Evolutionary conservation across 1,284 basidiomycete genomes (phyloP).

Genomic region (Microbotryomycetes sp.): DNA sequence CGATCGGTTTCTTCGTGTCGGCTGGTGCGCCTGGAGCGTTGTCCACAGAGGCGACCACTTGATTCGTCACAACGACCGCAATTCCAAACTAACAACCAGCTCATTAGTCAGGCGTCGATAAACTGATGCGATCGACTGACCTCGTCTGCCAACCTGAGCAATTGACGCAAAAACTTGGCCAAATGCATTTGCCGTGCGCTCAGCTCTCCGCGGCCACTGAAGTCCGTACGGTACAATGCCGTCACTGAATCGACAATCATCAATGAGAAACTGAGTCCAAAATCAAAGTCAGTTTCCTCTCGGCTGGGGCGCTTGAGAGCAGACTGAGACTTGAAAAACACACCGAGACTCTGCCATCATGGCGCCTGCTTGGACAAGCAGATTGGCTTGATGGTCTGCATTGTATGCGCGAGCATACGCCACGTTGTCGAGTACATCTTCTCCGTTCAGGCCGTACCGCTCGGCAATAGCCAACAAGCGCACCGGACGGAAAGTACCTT

Average conservation of each 20-base stretch:
- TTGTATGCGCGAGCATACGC: constrained; percentile 99
- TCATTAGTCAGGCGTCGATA: neutral
- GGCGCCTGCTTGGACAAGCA: constrained; percentile 85
- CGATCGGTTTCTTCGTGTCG: constrained; percentile 91
- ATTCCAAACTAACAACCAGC: constrained; percentile 69
- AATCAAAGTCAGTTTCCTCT: neutral
- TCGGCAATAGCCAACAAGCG: constrained; percentile 92
- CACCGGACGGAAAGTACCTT: constrained; percentile 96
- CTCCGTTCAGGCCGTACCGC: constrained; percentile 88
- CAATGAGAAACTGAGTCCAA: constrained; percentile 69
- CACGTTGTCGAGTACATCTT: constrained; percentile 97
- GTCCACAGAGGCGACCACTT: constrained; percentile 97
- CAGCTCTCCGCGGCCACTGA: constrained; percentile 88
- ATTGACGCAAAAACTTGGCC: constrained; percentile 89
- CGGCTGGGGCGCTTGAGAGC: neutral
- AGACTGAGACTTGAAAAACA: constrained; percentile 25
- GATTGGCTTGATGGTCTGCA: constrained; percentile 89
- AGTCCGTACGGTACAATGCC: constrained; percentile 92
- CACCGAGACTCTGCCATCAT: constrained; percentile 96
- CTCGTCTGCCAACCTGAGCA: constrained; percentile 93
- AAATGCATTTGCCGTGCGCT: constrained; percentile 92
- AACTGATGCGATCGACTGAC: constrained; percentile 45
- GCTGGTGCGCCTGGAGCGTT: constrained; percentile 66
- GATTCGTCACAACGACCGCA: constrained; percentile 94
- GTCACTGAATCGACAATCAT: constrained; percentile 97